These are phyloP conservation scores for Colletotrichum viniferum DNA, from an alignment of 2,329 filamentous ascomycete species.

Conservation along the genomic window DNA sequence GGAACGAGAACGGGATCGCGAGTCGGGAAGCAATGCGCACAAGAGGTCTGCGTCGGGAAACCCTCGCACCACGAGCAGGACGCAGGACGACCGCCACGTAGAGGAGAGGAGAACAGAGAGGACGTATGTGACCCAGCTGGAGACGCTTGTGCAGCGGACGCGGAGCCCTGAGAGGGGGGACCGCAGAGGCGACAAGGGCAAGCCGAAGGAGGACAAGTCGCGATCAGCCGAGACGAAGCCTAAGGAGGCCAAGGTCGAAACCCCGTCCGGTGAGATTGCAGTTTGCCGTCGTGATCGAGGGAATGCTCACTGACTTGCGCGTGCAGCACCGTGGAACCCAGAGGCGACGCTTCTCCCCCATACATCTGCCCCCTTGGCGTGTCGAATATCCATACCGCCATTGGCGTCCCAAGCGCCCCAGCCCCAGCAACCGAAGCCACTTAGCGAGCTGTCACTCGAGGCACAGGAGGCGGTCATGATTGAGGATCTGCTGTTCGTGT, in stretches of 20 bases:
- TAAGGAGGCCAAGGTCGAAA: slow-evolving; percentile 51
- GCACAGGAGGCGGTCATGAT: slow-evolving; percentile 86
- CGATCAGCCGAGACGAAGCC: slow-evolving; percentile 49
- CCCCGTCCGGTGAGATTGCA: slow-evolving; percentile 46
- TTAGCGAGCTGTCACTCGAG: slow-evolving; percentile 76
- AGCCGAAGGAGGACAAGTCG: slow-evolving; percentile 39
- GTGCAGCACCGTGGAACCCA: slow-evolving; percentile 72
- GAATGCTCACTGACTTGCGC: neutral
- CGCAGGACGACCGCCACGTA: slow-evolving; percentile 43
- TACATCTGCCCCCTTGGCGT: slow-evolving; percentile 75
- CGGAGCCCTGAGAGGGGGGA: slow-evolving; percentile 64
- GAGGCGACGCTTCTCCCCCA: slow-evolving; percentile 74
- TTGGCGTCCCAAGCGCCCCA: slow-evolving; percentile 75
- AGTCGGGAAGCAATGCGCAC: slow-evolving; percentile 45
- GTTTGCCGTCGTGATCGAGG: slow-evolving; percentile 18
- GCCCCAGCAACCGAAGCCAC: slow-evolving; percentile 67
- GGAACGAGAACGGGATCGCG: slow-evolving; percentile 33
- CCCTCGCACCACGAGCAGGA: slow-evolving; percentile 53
- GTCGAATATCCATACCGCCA: slow-evolving; percentile 66
- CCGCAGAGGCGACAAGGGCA: slow-evolving; percentile 42
- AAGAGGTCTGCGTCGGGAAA: slow-evolving; percentile 64
- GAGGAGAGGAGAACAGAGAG: slow-evolving; percentile 63
- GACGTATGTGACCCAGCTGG: slow-evolving; percentile 63
- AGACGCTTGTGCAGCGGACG: slow-evolving; percentile 63
- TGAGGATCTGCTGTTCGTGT: slow-evolving; percentile 90